These are phyloP conservation scores for Aspergillus ruber DNA, from an alignment of 2,329 filamentous ascomycete species.

Conservation along the genomic window DNA sequence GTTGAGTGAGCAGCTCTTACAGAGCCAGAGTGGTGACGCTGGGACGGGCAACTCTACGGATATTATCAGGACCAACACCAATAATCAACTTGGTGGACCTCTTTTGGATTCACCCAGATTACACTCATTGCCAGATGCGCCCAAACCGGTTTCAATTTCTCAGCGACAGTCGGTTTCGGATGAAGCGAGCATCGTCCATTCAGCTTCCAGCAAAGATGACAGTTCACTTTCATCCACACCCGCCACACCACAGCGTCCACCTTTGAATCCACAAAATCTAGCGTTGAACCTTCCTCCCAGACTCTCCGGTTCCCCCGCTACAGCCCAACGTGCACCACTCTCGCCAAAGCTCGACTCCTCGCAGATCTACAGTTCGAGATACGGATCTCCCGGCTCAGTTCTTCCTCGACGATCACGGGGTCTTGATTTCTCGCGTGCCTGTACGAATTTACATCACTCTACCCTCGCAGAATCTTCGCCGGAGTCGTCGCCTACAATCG, in stretches of 20 bases:
- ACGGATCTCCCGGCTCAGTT: slow-evolving; percentile 80
- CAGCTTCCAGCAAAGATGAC: slow-evolving; percentile 60
- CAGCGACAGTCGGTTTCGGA: slow-evolving; percentile 49
- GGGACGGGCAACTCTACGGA: slow-evolving; percentile 6
- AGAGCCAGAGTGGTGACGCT: slow-evolving; percentile 13
- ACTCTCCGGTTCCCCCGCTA: slow-evolving; percentile 43
- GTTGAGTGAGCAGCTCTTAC: slow-evolving; percentile 31
- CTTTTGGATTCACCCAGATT: slow-evolving; percentile 43
- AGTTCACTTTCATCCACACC: slow-evolving; percentile 50
- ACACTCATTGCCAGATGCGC: slow-evolving; percentile 61
- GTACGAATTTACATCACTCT: slow-evolving; percentile 91
- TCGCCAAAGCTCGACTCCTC: slow-evolving; percentile 82
- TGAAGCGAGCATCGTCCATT: slow-evolving; percentile 29
- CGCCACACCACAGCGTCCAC: slow-evolving; percentile 66
- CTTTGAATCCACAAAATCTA: slow-evolving; percentile 57
- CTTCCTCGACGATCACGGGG: slow-evolving; percentile 83
- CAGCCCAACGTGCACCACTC: slow-evolving; percentile 59
- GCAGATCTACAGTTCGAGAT: slow-evolving; percentile 79
- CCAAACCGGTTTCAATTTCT: slow-evolving; percentile 52
- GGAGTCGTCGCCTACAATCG: slow-evolving; percentile 81
- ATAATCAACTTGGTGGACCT: slow-evolving; percentile 11
- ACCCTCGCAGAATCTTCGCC: slow-evolving; percentile 86
- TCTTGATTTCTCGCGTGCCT: slow-evolving; percentile 86
- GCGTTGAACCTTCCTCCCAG: slow-evolving; percentile 62
- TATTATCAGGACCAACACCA: slow-evolving; percentile 10